Percentiles rank a stretch among this genome's conserved stretches.
Conservation (phyloP, 2,329 filamentous ascomycete species). For the Neonectria ditissima region DNA sequence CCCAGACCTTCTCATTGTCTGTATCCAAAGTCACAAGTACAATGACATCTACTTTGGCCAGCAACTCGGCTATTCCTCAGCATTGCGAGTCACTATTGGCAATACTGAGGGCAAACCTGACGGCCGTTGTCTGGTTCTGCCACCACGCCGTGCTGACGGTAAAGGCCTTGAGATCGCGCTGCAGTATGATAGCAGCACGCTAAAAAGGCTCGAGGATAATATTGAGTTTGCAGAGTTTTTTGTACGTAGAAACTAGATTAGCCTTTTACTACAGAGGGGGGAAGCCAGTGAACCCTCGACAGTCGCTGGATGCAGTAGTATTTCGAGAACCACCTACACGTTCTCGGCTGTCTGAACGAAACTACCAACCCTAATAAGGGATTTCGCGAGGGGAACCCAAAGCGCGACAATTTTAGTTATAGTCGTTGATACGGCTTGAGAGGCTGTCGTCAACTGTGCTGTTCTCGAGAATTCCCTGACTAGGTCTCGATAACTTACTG, state of each 20-base stretch:
- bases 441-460: no score
- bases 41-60: constrained; percentile 22
- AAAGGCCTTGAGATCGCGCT: constrained; percentile 9
- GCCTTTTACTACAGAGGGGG: neutral
- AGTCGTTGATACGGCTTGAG: no score
- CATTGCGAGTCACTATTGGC: constrained; percentile 9
- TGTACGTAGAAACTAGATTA: constrained; percentile 4
- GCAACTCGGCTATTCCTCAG: constrained; percentile 8
- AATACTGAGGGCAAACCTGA: constrained; percentile 24
- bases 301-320: constrained; percentile 2
- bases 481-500: no score
- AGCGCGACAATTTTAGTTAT: no score
- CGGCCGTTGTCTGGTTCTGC: constrained; percentile 18
- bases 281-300: no score
- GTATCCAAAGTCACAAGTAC: constrained; percentile 12
- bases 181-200: constrained; percentile 6
- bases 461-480: no score
- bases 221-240: neutral
- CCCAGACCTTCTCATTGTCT: constrained; percentile 27
- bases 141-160: neutral
- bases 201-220: constrained; percentile 19
- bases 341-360: no score
- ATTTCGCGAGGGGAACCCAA: constrained; percentile 10
- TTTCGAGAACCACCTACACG: no score
- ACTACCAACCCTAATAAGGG: no score